A percentile compares a stretch with the other conserved stretches of the same genome.
These are phyloP conservation scores for Wickerhamiella sergipiensis DNA, from an alignment of 805 yeast genomes.

Conservation along the genomic window DNA sequence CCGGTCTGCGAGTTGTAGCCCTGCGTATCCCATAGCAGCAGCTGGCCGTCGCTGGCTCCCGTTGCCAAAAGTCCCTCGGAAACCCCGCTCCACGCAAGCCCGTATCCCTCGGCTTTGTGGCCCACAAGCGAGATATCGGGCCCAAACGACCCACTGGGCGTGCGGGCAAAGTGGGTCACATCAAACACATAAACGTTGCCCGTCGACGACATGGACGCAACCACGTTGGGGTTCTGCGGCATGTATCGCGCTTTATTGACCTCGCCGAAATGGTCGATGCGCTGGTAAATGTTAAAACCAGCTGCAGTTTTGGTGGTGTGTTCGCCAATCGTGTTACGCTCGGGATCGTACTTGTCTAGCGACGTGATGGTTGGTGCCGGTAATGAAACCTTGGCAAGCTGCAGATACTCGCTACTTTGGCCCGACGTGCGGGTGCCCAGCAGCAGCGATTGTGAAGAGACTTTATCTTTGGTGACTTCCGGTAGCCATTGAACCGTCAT, in stretches of 20 bases:
- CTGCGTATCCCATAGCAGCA: constrained; percentile 57
- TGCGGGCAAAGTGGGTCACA: constrained; percentile 64
- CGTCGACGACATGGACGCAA: constrained; percentile 53
- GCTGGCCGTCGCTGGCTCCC: constrained; percentile 49
- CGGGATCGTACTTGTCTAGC: constrained; percentile 27
- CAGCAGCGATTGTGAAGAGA: constrained; percentile 30
- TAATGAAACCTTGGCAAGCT: constrained; percentile 24
- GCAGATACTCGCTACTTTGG: constrained; percentile 36
- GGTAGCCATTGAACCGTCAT: constrained; percentile 50
- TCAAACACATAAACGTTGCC: constrained; percentile 64
- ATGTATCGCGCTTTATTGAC: constrained; percentile 58
- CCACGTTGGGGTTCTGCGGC: constrained; percentile 78
- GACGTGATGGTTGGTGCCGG: constrained; percentile 16
- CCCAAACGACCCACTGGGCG: constrained; percentile 27
- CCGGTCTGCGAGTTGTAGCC: constrained; percentile 24
- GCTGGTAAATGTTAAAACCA: constrained; percentile 36
- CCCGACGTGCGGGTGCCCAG: constrained; percentile 56
- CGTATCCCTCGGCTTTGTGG: constrained; percentile 37
- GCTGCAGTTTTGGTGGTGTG: constrained; percentile 20
- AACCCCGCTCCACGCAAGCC: constrained; percentile 60
- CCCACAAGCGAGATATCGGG: constrained; percentile 40
- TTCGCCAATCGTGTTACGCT: constrained; percentile 25
- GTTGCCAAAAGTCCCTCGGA: constrained; percentile 46
- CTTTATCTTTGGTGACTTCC: constrained; percentile 27
- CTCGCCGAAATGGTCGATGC: constrained; percentile 55